phyloP scores from a whole-genome alignment of 495 filamentous ascomycete genomes.

The Aspergillus homomorphus region DNA sequence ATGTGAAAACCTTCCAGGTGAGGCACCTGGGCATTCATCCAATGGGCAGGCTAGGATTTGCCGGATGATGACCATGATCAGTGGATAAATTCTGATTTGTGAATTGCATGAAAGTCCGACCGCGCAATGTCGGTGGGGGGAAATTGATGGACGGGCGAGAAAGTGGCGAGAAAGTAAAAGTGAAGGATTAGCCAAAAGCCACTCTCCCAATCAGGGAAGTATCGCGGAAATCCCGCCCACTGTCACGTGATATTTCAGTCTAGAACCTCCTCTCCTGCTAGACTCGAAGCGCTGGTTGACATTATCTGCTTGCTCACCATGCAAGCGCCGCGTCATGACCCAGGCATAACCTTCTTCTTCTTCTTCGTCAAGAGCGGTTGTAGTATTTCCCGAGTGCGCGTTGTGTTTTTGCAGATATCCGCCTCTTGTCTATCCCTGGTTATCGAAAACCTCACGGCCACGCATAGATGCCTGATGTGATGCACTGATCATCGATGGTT shows the following conservation, averaged over 20 bases:
- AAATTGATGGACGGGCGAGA: neutral
- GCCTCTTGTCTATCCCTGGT: neutral
- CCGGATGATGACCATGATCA: neutral
- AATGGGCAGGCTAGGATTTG: neutral
- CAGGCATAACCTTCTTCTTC: too few relatives aligned
- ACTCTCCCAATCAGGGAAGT: neutral
- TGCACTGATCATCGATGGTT: neutral
- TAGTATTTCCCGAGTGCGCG: neutral
- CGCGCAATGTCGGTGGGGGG: neutral
- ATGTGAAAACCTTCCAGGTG: neutral
- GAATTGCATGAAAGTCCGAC: neutral
- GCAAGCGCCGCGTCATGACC: neutral
- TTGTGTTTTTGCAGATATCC: neutral
- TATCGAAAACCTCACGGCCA: neutral
- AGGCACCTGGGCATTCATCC: neutral
- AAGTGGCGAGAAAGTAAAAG: neutral
- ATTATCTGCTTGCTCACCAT: neutral
- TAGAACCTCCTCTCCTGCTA: neutral
- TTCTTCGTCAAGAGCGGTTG: neutral
- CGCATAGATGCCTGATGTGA: neutral
- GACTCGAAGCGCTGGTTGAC: neutral
- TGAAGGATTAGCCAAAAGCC: too few relatives aligned
- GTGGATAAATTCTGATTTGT: neutral
- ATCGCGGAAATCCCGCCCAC: too few relatives aligned
- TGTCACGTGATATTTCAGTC: neutral